These are phyloP conservation scores for Neurospora sp. DNA, from an alignment of 495 filamentous ascomycete genomes.

Conservation along the genomic window DNA sequence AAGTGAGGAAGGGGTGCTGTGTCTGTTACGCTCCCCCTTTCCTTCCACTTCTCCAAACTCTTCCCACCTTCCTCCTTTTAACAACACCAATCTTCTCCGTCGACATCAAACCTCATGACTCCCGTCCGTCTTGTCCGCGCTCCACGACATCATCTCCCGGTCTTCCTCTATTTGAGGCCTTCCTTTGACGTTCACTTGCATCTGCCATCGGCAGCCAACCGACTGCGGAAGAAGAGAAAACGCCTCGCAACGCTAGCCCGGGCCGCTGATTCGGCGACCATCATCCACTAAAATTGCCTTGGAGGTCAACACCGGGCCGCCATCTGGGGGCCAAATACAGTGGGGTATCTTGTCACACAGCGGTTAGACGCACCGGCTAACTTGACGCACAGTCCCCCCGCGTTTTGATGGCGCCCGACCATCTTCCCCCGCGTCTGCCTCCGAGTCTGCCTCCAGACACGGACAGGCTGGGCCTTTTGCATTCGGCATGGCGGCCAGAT, in stretches of 20 bases:
- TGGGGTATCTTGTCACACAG: background rate
- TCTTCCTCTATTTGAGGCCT: background rate
- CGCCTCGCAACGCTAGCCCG: background rate
- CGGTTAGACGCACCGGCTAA: background rate
- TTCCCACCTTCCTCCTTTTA: background rate
- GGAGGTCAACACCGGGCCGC: background rate
- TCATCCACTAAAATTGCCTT: background rate
- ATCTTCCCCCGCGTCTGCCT: background rate
- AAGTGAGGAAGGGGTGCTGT: background rate
- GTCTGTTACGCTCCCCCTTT: background rate
- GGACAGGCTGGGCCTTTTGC: background rate
- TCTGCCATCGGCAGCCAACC: background rate
- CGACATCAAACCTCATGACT: too few species aligned
- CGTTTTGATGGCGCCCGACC: background rate
- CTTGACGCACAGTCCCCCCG: background rate
- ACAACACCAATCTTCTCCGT: background rate
- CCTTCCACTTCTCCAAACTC: background rate
- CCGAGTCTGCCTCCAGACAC: background rate
- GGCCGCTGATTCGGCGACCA: background rate
- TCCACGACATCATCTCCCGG: background rate
- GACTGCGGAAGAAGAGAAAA: background rate
- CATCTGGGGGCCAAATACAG: background rate
- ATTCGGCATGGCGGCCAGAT: background rate
- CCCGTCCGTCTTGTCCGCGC: background rate
- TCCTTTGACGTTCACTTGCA: background rate